A percentile compares a stretch with the other conserved stretches of the same genome.
phyloP scores from a whole-genome alignment of 2,329 filamentous ascomycete species.

The Fusarium nanum region DNA sequence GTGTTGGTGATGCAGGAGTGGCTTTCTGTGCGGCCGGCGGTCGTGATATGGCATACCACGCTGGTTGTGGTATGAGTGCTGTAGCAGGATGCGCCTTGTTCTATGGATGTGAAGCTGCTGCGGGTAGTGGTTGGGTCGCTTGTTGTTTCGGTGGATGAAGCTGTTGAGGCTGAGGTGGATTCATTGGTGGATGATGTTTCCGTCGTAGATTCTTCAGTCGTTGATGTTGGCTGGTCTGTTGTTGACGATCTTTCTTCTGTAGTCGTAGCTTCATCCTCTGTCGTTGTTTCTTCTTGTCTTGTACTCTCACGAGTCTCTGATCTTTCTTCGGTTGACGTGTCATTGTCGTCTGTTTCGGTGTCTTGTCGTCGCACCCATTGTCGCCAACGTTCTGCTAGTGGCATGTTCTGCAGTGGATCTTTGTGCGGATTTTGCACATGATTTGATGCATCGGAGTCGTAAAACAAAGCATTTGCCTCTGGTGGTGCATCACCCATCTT shows the following conservation, averaged over 20 bases:
- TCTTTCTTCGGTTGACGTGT: background rate
- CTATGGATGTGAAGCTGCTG: background rate
- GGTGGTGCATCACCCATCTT: background rate
- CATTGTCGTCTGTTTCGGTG: background rate
- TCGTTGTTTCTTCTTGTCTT: background rate
- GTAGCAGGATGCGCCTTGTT: constrained; percentile 17
- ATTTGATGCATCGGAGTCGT: too few species aligned
- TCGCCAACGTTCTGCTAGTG: constrained; percentile 9
- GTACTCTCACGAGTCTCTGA: background rate
- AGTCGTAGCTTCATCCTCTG: background rate
- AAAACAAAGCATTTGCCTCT: background rate
- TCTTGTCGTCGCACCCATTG: constrained; percentile 27
- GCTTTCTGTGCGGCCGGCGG: constrained; percentile 17
- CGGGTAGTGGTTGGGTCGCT: background rate
- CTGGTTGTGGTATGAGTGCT: constrained; percentile 23
- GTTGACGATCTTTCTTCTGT: background rate
- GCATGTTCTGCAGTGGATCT: background rate
- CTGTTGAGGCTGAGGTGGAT: background rate
- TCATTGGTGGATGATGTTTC: constrained; percentile 6
- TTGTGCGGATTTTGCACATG: background rate
- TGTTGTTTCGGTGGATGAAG: constrained; percentile 4
- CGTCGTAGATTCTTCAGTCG: constrained; percentile 1
- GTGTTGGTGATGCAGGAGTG: constrained; percentile 9
- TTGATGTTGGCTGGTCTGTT: background rate
- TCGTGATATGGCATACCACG: constrained; percentile 20